phyloP scores from a whole-genome alignment of 768 basidiomycete genomes.

The Suillus clintonianus region DNA sequence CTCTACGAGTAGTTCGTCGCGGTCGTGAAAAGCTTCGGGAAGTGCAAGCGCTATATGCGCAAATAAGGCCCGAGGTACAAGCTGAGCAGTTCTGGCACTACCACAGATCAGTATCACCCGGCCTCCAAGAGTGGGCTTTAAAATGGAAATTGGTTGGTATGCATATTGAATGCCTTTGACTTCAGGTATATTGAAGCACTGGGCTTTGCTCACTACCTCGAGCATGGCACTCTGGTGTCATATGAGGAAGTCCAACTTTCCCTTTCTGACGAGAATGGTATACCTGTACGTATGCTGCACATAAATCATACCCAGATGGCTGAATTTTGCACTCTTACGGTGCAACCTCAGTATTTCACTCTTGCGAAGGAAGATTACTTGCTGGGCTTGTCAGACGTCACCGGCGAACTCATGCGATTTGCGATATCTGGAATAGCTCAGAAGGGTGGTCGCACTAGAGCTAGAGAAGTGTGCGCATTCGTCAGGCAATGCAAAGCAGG shows the following conservation, averaged over 20 bases:
- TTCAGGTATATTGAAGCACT: slow-evolving; percentile 83
- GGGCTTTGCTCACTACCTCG: slow-evolving; percentile 85
- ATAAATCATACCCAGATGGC: slow-evolving; percentile 5
- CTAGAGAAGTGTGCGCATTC: slow-evolving; percentile 65
- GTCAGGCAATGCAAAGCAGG: slow-evolving; percentile 77
- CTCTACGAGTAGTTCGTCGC: slow-evolving; percentile 47
- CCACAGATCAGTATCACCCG: slow-evolving; percentile 71
- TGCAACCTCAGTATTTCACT: slow-evolving; percentile 63
- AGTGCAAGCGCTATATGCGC: slow-evolving; percentile 63
- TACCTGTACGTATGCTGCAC: slow-evolving; percentile 52
- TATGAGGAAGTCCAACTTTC: slow-evolving; percentile 66
- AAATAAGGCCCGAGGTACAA: slow-evolving; percentile 59
- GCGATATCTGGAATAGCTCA: slow-evolving; percentile 82
- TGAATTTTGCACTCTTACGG: slow-evolving; percentile 2
- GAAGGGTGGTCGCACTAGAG: slow-evolving; percentile 64
- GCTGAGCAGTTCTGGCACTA: slow-evolving; percentile 79
- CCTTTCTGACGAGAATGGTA: slow-evolving; percentile 60
- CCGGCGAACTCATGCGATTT: slow-evolving; percentile 95
- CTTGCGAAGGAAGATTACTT: slow-evolving; percentile 84
- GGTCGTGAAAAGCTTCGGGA: slow-evolving; percentile 66
- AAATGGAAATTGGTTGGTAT: neutral
- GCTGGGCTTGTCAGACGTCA: slow-evolving; percentile 90
- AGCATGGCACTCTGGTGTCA: slow-evolving; percentile 65
- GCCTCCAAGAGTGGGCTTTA: slow-evolving; percentile 70
- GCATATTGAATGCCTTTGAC: slow-evolving; percentile 16